phyloP scores from a whole-genome alignment of 768 basidiomycete species.

The Punctularia strigosozonata region DNA sequence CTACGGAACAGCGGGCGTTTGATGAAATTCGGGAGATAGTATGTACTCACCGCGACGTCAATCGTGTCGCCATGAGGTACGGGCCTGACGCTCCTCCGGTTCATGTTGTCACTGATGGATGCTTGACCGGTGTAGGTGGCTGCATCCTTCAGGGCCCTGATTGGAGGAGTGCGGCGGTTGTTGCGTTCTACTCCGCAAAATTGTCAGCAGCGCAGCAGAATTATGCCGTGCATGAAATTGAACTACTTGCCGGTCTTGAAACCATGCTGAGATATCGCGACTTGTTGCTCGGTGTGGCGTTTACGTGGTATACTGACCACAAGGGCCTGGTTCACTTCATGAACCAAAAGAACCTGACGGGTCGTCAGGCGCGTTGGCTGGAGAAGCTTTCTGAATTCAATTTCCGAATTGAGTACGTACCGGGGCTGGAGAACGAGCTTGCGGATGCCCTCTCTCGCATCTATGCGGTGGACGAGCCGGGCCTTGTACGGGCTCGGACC shows the following conservation, averaged over 20 bases:
- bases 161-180: constrained; percentile 15
- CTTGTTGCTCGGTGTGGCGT: constrained; percentile 6
- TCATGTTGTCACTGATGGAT: constrained; percentile 18
- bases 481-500: neutral
- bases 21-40: neutral
- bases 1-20: constrained; percentile 6
- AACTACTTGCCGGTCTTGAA: constrained; percentile 5
- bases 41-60: neutral
- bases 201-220: constrained; percentile 17
- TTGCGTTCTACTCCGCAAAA: constrained; percentile 18
- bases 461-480: constrained; percentile 2
- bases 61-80: neutral
- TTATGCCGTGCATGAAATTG: constrained; percentile 14
- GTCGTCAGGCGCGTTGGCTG: constrained; percentile 25
- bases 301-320: constrained; percentile 8
- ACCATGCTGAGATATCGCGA: neutral
- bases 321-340: constrained; percentile 16
- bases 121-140: constrained; percentile 14
- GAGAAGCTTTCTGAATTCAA: constrained; percentile 19
- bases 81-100: constrained; percentile 8
- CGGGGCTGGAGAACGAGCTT: constrained; percentile 18
- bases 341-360: constrained; percentile 20
- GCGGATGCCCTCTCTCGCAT: constrained; percentile 16
- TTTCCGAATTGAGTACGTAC: constrained; percentile 17
- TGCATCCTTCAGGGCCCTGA: constrained; percentile 18